phyloP scores from a whole-genome alignment of 129 eudicot species.

The Silybum marianum region DNA sequence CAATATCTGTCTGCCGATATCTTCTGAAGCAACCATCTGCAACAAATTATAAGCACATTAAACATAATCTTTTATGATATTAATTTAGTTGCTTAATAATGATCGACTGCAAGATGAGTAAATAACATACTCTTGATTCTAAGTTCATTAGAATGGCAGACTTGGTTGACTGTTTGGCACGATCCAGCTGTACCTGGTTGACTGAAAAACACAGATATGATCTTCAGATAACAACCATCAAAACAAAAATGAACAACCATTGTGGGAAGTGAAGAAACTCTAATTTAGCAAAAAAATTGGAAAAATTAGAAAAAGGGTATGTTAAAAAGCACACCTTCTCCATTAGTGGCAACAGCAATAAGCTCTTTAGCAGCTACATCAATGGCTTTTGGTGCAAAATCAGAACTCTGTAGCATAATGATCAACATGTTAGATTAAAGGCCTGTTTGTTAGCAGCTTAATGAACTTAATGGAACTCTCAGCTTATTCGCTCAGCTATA shows the following conservation, averaged over 20 bases:
- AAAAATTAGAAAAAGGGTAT: slow-evolving; percentile 3
- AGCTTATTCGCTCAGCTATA: no score
- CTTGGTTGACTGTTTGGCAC: slow-evolving; percentile 92
- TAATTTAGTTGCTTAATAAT: neutral
- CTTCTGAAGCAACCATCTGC: slow-evolving; percentile 96
- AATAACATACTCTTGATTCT: slow-evolving; percentile 84
- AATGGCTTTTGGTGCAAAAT: slow-evolving; percentile 68
- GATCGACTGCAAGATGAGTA: neutral
- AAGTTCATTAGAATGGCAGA: slow-evolving; percentile 93
- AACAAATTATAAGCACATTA: slow-evolving; percentile 13
- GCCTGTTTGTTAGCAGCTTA: no score
- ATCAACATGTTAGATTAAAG: neutral
- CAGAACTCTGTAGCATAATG: slow-evolving; percentile 48
- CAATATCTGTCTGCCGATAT: slow-evolving; percentile 90
- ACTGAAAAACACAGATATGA: slow-evolving; percentile 43
- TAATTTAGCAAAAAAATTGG: no score
- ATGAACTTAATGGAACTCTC: no score
- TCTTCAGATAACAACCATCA: neutral
- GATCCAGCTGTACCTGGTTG: slow-evolving; percentile 69
- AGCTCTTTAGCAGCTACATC: slow-evolving; percentile 74
- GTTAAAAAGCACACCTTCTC: slow-evolving; percentile 53
- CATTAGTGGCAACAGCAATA: slow-evolving; percentile 53
- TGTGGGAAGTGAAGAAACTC: no score
- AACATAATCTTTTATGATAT: neutral
- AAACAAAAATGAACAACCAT: no score